Evolutionary conservation across 1,139 yeast species (phyloP).

Genomic region (Hemisphaericaspora xylofermentans): DNA sequence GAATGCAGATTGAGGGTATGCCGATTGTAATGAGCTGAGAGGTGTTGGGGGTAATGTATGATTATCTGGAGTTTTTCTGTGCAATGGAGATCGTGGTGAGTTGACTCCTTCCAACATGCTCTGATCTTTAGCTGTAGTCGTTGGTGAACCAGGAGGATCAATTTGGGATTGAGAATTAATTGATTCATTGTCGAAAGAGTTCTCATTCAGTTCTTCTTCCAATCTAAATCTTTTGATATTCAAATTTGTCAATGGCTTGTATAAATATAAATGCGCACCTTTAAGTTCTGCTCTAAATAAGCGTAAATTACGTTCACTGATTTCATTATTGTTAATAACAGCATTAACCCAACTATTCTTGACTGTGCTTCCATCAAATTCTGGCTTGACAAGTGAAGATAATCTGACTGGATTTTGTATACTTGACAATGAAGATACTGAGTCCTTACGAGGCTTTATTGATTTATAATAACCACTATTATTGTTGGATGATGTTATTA

Average conservation of each 20-base stretch:
- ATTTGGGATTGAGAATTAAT: background rate
- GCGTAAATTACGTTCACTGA: constrained; percentile 39
- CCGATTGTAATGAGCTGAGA: background rate
- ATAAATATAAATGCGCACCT: constrained; percentile 60
- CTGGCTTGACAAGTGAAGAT: constrained; percentile 27
- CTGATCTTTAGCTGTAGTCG: background rate
- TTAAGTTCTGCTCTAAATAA: constrained; percentile 61
- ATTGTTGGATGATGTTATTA: background rate
- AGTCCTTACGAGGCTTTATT: background rate
- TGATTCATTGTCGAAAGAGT: background rate
- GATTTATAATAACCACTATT: background rate
- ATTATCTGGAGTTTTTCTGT: background rate
- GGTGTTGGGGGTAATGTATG: constrained; percentile 2
- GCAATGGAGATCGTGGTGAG: background rate
- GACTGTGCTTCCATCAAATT: constrained; percentile 33
- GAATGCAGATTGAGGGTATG: background rate
- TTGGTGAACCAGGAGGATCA: constrained; percentile 3
- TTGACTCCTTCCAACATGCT: background rate
- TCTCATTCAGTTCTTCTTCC: constrained; percentile 7
- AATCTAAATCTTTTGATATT: constrained; percentile 47
- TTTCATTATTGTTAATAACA: constrained; percentile 37
- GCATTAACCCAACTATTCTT: constrained; percentile 48
- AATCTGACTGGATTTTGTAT: constrained; percentile 6
- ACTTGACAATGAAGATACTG: background rate
- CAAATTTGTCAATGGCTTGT: constrained; percentile 50